A percentile compares a stretch with the other conserved stretches of the same genome.
phyloP scores from a whole-genome alignment of 2,329 filamentous ascomycete species.

The Fusarium paranaense region DNA sequence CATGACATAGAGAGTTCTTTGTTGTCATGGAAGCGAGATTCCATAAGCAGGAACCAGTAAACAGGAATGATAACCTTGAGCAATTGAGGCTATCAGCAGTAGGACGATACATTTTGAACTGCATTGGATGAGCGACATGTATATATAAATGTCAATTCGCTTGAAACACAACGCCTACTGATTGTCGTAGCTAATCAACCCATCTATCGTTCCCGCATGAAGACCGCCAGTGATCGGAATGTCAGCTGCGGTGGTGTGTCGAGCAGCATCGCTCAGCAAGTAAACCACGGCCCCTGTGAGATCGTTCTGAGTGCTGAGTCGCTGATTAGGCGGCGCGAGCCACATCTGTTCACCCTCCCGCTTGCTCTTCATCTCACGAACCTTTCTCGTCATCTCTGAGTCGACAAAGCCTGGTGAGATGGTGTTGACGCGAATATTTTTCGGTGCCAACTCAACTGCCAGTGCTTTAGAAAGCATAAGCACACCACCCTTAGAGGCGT shows the following conservation, averaged over 20 bases:
- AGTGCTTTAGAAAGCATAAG: constrained; percentile 54
- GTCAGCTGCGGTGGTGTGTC: constrained; percentile 57
- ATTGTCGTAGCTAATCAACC: constrained; percentile 49
- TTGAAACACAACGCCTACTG: background rate
- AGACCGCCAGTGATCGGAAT: constrained; percentile 59
- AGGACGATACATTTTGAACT: background rate
- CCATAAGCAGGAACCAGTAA: background rate
- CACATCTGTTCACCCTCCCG: constrained; percentile 52
- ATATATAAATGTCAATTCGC: background rate
- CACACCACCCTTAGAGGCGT: constrained; percentile 56
- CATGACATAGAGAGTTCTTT: background rate
- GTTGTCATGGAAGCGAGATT: background rate
- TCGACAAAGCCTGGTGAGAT: constrained; percentile 54
- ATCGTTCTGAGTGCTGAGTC: constrained; percentile 56
- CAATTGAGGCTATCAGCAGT: background rate
- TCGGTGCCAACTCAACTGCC: constrained; percentile 52
- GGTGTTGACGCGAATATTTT: constrained; percentile 52
- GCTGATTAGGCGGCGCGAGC: constrained; percentile 52
- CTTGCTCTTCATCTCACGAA: constrained; percentile 47
- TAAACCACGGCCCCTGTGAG: constrained; percentile 57
- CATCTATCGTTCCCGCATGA: constrained; percentile 53
- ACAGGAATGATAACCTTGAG: background rate
- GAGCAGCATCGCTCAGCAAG: constrained; percentile 56
- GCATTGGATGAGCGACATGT: background rate
- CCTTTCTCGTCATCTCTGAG: constrained; percentile 50